Evolutionary conservation across 768 basidiomycete species (phyloP).

Genomic region (Tulasnella sp.): DNA sequence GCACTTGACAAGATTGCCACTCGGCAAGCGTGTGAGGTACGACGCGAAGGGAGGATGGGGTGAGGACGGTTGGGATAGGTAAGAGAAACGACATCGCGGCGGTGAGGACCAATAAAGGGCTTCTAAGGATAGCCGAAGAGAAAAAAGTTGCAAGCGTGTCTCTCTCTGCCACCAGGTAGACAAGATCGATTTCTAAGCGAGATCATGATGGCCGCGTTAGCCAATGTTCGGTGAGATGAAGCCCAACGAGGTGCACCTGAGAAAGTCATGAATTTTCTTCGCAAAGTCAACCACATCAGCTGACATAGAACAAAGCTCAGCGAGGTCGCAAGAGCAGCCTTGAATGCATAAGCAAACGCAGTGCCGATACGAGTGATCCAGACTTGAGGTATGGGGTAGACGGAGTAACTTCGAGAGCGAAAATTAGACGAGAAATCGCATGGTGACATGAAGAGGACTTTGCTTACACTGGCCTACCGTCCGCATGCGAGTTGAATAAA

Average conservation of each 20-base stretch:
- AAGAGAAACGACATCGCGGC: neutral
- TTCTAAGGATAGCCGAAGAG: neutral
- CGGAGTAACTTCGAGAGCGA: neutral
- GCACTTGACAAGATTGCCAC: neutral
- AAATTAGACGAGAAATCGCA: neutral
- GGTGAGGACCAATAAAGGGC: neutral
- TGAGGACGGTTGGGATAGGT: neutral
- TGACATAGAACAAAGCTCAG: neutral
- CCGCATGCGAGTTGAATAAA: neutral
- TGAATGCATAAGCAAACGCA: neutral
- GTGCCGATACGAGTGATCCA: neutral
- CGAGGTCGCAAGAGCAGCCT: neutral
- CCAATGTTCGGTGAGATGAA: too few relatives aligned
- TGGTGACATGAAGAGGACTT: neutral
- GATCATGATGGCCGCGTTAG: too few relatives aligned
- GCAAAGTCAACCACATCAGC: neutral
- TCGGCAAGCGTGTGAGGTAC: neutral
- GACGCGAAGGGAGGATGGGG: neutral
- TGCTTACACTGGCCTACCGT: neutral
- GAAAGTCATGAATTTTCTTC: neutral
- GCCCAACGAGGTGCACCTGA: too few relatives aligned
- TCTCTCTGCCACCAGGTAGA: neutral
- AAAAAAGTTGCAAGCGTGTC: neutral
- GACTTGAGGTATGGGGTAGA: neutral
- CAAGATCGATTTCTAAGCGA: neutral